phyloP scores from a whole-genome alignment of 208 protist species.

The Trypanosoma conorhini region DNA sequence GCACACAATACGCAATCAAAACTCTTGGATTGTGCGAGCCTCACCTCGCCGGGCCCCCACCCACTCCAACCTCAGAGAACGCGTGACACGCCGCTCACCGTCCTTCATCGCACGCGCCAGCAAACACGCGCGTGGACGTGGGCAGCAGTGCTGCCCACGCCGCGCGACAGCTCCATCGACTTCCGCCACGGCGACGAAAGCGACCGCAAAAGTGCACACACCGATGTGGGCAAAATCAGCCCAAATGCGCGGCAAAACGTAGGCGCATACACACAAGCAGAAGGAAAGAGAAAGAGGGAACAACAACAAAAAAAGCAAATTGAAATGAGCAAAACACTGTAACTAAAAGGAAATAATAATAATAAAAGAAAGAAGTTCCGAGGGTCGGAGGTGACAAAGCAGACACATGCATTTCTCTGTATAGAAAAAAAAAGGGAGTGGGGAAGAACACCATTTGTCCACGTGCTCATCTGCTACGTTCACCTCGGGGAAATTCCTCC shows the following conservation, averaged over 20 bases:
- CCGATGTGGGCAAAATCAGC: neutral
- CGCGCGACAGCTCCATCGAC: too few relatives aligned
- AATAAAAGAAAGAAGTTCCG: conserved; percentile 23
- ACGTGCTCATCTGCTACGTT: neutral
- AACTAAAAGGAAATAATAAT: neutral
- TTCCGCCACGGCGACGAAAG: too few relatives aligned
- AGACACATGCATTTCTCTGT: neutral
- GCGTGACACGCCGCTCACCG: too few relatives aligned
- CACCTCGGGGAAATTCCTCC: neutral
- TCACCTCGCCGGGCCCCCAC: too few relatives aligned
- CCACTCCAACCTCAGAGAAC: too few relatives aligned
- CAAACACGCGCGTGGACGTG: too few relatives aligned
- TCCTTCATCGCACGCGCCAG: too few relatives aligned
- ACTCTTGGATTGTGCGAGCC: too few relatives aligned
- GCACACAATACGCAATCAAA: too few relatives aligned
- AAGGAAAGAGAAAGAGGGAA: conserved; percentile 7
- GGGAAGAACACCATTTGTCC: neutral
- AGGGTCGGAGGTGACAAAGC: too few relatives aligned
- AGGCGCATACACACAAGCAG: neutral
- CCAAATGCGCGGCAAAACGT: neutral
- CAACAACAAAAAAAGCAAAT: neutral
- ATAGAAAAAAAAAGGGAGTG: neutral
- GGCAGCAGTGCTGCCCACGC: too few relatives aligned
- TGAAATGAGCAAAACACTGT: conserved; percentile 4
- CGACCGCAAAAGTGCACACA: too few relatives aligned